Evolutionary conservation across 2,329 filamentous ascomycete genomes (phyloP).

Genomic region (Fusarium multiceps): DNA sequence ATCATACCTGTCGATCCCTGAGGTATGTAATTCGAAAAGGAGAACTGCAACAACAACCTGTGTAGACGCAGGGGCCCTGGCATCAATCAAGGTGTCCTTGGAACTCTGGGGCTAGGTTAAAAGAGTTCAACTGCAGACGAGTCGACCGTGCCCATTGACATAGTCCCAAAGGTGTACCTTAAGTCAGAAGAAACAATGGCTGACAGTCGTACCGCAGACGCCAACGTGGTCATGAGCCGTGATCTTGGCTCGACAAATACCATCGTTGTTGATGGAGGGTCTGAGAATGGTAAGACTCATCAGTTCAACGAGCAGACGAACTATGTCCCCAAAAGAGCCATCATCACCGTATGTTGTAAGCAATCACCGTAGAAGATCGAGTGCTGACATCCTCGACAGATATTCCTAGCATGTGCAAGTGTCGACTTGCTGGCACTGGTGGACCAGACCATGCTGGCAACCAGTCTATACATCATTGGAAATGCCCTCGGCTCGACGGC

Average conservation of each 20-base stretch:
- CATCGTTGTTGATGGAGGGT: constrained; percentile 14
- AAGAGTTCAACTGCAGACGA: not conserved
- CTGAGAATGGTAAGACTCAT: constrained; percentile 40
- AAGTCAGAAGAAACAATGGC: not conserved
- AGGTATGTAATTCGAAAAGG: not conserved
- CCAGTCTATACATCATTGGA: constrained; percentile 66
- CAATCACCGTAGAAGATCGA: accelerated
- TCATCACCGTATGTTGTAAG: constrained; percentile 59
- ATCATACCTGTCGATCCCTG: constrained; percentile 12
- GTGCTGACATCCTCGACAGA: constrained; percentile 50
- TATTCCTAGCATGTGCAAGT: constrained; percentile 67
- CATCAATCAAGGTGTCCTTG: not conserved
- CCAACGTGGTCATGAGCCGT: constrained; percentile 5
- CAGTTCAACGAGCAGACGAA: constrained; percentile 67
- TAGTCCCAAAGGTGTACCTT: not conserved
- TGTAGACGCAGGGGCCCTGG: not conserved
- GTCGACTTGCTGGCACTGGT: constrained; percentile 67
- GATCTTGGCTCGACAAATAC: constrained; percentile 8
- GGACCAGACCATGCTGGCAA: constrained; percentile 68
- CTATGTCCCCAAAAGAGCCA: constrained; percentile 62
- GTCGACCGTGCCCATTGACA: too few species aligned
- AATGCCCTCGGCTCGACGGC: constrained; percentile 60
- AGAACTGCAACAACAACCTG: not conserved
- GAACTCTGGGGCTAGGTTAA: not conserved
- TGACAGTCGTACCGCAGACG: not conserved